A percentile compares a stretch with the other conserved stretches of the same genome.
Conservation (phyloP, 768 basidiomycete species). For the Suillus placidus region DNA sequence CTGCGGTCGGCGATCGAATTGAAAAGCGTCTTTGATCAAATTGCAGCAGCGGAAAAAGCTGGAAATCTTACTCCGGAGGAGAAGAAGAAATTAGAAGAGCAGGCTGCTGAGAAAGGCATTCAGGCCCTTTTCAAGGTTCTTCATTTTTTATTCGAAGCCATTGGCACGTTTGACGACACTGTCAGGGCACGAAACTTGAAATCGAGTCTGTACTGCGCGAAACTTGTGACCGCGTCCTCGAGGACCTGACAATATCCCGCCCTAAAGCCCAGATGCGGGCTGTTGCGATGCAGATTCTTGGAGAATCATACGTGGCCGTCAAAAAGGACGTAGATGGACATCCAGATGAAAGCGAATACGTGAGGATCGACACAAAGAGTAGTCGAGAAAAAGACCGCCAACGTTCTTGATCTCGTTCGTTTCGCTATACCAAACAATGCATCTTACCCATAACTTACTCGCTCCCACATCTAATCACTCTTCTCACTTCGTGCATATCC, state of each 20-base stretch:
- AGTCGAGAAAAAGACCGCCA: conserved; percentile 52
- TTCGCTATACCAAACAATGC: conserved; percentile 2
- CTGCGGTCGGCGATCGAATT: conserved; percentile 85
- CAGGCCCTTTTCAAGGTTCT: conserved; percentile 87
- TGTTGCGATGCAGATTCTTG: conserved; percentile 80
- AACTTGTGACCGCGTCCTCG: conserved; percentile 80
- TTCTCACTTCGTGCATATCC: background rate
- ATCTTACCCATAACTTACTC: conserved; percentile 1
- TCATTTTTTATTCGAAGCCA: conserved; percentile 3
- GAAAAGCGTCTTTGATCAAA: conserved; percentile 89
- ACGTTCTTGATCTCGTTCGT: conserved; percentile 20
- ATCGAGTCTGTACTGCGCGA: conserved; percentile 88
- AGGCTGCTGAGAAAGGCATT: conserved; percentile 90
- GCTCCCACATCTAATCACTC: background rate
- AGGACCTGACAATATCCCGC: conserved; percentile 53
- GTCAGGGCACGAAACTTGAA: conserved; percentile 86
- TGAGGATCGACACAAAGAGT: conserved; percentile 74
- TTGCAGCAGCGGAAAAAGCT: conserved; percentile 85
- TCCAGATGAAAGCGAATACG: conserved; percentile 76
- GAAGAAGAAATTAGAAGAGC: conserved; percentile 82
- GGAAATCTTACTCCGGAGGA: conserved; percentile 80
- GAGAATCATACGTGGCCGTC: conserved; percentile 74
- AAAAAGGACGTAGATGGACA: conserved; percentile 57
- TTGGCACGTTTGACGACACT: background rate
- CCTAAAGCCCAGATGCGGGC: conserved; percentile 73